Evolutionary conservation across 306 rosid species (phyloP).

Genomic region (Cercis canadensis): DNA sequence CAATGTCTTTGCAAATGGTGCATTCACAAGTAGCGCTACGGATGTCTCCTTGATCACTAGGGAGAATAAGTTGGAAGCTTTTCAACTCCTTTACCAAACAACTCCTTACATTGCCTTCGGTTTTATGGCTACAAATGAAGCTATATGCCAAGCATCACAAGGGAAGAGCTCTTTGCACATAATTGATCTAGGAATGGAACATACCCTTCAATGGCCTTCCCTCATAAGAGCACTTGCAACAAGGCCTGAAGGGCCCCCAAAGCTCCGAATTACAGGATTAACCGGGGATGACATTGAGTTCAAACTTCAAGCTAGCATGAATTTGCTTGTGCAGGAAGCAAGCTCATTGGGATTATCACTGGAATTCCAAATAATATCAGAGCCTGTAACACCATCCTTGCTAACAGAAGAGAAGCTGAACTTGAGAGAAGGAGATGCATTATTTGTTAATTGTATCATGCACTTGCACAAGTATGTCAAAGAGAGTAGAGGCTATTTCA

Average conservation of each 20-base stretch:
- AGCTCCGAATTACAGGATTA: conserved; percentile 63
- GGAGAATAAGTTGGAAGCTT: conserved; percentile 69
- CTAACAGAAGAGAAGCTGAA: conserved; percentile 62
- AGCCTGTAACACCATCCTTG: conserved; percentile 53
- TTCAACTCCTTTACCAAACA: conserved; percentile 72
- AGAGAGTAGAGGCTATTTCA: conserved; percentile 73
- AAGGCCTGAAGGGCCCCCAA: conserved; percentile 67
- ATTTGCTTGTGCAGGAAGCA: conserved; percentile 63
- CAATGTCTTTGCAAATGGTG: conserved; percentile 46
- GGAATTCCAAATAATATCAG: conserved; percentile 53
- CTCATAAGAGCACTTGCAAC: conserved; percentile 71
- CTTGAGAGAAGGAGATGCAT: conserved; percentile 69
- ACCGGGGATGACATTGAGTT: conserved; percentile 29
- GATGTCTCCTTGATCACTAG: conserved; percentile 50
- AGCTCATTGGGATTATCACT: conserved; percentile 56
- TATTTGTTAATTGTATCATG: conserved; percentile 64
- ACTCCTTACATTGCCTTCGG: conserved; percentile 82
- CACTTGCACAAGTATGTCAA: conserved; percentile 67
- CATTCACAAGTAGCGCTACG: conserved; percentile 36
- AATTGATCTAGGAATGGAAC: conserved; percentile 73
- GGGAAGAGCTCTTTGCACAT: conserved; percentile 66
- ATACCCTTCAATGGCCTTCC: conserved; percentile 83
- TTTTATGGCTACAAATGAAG: conserved; percentile 84
- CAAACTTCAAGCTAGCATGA: conserved; percentile 55
- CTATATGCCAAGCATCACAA: conserved; percentile 63